These are phyloP conservation scores for Mortierella sp. DNA, from an alignment of 371 early-diverging fungal species.

Conservation along the genomic window DNA sequence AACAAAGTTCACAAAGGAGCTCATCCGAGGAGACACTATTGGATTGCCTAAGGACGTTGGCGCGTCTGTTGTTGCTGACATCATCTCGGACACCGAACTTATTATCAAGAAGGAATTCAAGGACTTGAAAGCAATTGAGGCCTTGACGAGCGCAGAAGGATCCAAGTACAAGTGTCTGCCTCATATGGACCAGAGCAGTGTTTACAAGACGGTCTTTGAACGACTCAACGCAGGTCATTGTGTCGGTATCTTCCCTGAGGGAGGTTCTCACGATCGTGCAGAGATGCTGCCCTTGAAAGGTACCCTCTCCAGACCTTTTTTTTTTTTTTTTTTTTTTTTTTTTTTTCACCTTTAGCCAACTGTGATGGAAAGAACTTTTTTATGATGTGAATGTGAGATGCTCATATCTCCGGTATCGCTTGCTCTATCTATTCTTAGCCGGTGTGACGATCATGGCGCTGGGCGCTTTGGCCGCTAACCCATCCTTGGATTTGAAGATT, in stretches of 20 bases:
- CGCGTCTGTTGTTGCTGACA: conserved; percentile 72
- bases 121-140: conserved; percentile 69
- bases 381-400: too few species aligned
- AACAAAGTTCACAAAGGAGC: conserved; percentile 77
- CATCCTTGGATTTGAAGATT: conserved; percentile 89
- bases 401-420: neutral
- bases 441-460: conserved; percentile 94
- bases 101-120: conserved; percentile 72
- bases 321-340: neutral
- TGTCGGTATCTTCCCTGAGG: conserved; percentile 98
- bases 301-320: conserved; percentile 30
- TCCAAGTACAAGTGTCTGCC: conserved; percentile 82
- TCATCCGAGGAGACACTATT: conserved; percentile 71
- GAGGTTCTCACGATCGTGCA: conserved; percentile 96
- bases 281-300: conserved; percentile 95
- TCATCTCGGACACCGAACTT: conserved; percentile 86
- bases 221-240: conserved; percentile 81
- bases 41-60: conserved; percentile 73
- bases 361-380: too few species aligned
- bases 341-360: conserved; percentile 23
- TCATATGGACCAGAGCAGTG: conserved; percentile 87
- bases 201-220: conserved; percentile 85
- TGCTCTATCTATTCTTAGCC: conserved; percentile 52
- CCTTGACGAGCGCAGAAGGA: conserved; percentile 67
- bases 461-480: conserved; percentile 92